These are phyloP conservation scores for Adiantum capillusveneris DNA, from an alignment of 75 land plant genomes.

Conservation along the genomic window DNA sequence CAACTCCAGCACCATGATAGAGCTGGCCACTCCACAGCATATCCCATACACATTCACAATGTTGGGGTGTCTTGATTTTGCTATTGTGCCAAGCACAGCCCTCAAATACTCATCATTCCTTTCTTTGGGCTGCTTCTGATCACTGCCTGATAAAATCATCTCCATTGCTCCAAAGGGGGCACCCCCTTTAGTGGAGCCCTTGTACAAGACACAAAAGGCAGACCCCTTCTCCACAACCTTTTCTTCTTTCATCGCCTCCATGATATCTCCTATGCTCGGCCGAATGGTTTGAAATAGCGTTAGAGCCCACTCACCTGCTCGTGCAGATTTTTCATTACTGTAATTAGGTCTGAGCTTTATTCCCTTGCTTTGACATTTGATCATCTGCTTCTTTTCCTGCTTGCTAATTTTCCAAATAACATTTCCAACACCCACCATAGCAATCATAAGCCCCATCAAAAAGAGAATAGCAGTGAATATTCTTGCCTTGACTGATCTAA, in stretches of 20 bases:
- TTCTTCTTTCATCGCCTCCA: slow-evolving; percentile 15
- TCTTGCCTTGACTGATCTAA: neutral
- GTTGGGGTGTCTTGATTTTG: slow-evolving; percentile 22
- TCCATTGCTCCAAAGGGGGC: slow-evolving; percentile 23
- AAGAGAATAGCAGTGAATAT: slow-evolving; percentile 3
- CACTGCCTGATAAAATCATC: neutral
- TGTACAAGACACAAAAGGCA: slow-evolving; percentile 7
- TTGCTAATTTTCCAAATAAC: neutral
- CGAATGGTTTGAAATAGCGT: neutral
- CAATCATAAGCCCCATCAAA: slow-evolving; percentile 1
- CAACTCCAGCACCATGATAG: slow-evolving; percentile 21
- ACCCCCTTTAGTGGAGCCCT: slow-evolving; percentile 8
- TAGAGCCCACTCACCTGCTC: neutral
- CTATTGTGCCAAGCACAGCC: slow-evolving; percentile 2
- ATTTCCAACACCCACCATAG: neutral
- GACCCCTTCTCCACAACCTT: slow-evolving; percentile 21
- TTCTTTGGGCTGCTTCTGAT: slow-evolving; percentile 1
- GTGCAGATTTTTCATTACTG: neutral
- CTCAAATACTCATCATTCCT: neutral
- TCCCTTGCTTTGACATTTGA: too few relatives aligned
- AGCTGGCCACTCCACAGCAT: slow-evolving; percentile 18
- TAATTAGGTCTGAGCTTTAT: too few relatives aligned
- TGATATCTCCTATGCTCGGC: slow-evolving; percentile 20
- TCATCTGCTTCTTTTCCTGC: neutral
- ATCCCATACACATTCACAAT: slow-evolving; percentile 25